Conservation (phyloP, 306 rosid genomes). For the Phaseolus lunatus region DNA sequence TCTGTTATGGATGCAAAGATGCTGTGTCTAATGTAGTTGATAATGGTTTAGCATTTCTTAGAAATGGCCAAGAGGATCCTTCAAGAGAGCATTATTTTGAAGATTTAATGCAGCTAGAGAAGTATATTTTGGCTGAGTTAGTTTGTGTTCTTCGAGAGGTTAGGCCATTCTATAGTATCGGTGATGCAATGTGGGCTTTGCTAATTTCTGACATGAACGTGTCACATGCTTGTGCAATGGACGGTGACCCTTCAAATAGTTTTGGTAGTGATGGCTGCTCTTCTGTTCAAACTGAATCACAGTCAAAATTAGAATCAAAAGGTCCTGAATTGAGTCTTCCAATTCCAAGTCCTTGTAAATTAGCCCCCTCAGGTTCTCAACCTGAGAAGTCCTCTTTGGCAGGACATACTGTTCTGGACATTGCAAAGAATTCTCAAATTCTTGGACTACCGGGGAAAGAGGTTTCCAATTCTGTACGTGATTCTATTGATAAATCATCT, state of each 20-base stretch:
- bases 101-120: slow-evolving; percentile 82
- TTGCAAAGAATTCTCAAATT: slow-evolving; percentile 53
- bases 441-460: slow-evolving; percentile 60
- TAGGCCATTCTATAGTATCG: slow-evolving; percentile 84
- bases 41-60: slow-evolving; percentile 73
- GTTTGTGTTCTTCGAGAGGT: slow-evolving; percentile 91
- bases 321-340: slow-evolving; percentile 62
- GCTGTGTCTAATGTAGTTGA: slow-evolving; percentile 83
- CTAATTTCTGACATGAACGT: slow-evolving; percentile 86
- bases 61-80: slow-evolving; percentile 82
- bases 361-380: slow-evolving; percentile 55
- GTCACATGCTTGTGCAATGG: slow-evolving; percentile 90
- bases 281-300: slow-evolving; percentile 54
- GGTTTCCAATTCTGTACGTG: slow-evolving; percentile 49
- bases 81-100: slow-evolving; percentile 78
- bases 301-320: slow-evolving; percentile 59
- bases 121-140: slow-evolving; percentile 84
- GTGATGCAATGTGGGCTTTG: slow-evolving; percentile 98
- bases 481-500: slow-evolving; percentile 56
- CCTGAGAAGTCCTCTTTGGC: slow-evolving; percentile 52
- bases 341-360: slow-evolving; percentile 61
- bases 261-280: slow-evolving; percentile 57
- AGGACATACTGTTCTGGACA: slow-evolving; percentile 49
- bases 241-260: slow-evolving; percentile 58
- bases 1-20: slow-evolving; percentile 88